phyloP scores from a whole-genome alignment of 1,284 basidiomycete genomes.

The Puccinia sorghi region DNA sequence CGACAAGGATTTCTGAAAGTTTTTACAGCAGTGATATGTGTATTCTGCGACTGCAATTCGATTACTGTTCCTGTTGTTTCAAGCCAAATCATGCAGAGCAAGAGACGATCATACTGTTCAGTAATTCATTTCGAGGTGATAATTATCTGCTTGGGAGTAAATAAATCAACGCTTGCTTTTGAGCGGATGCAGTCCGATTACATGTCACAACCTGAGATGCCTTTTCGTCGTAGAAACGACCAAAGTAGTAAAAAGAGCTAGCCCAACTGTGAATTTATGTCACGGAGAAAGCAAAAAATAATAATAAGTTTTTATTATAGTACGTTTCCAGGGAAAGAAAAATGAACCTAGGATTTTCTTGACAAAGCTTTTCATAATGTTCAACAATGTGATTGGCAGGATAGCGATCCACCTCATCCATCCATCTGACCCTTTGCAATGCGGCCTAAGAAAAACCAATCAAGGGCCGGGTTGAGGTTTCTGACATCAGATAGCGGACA shows the following conservation, averaged over 20 bases:
- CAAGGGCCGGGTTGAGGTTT: not conserved
- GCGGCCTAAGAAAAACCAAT: conserved; percentile 65
- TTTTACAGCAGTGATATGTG: conserved; percentile 58
- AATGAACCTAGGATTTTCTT: conserved; percentile 66
- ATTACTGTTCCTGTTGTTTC: not conserved
- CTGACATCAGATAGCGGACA: not conserved
- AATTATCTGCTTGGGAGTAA: not conserved
- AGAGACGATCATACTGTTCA: not conserved
- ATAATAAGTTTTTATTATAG: not conserved
- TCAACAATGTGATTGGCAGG: conserved; percentile 69
- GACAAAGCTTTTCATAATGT: conserved; percentile 65
- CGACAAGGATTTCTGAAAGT: conserved; percentile 74
- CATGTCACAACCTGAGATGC: conserved; percentile 30
- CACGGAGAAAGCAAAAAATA: not conserved
- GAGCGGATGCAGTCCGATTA: conserved; percentile 13
- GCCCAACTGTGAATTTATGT: conserved; percentile 68
- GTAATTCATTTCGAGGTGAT: not conserved
- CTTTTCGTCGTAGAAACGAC: conserved; percentile 75
- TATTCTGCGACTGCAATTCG: conserved; percentile 43
- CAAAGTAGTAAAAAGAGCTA: conserved; percentile 79
- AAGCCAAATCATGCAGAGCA: not conserved
- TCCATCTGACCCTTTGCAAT: conserved; percentile 87
- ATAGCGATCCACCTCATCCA: conserved; percentile 81
- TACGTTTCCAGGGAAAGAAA: not conserved
- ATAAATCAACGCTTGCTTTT: not conserved